Conservation (phyloP, 2,329 filamentous ascomycete genomes). For the Monosporascus sp. region DNA sequence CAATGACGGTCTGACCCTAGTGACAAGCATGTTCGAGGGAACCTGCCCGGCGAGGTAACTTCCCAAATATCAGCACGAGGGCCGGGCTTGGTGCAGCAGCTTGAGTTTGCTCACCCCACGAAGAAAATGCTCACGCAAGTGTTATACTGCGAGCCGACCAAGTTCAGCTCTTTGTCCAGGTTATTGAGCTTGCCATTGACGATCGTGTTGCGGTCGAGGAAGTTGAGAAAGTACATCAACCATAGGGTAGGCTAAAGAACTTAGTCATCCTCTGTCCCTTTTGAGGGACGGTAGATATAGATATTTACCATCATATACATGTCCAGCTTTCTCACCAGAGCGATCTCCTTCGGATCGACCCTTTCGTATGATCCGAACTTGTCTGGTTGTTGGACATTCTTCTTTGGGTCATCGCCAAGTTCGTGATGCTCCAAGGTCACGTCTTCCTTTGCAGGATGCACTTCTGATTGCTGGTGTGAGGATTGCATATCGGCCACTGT, state of each 20-base stretch:
- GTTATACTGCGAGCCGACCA: constrained; percentile 34
- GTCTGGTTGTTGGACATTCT: constrained; percentile 16
- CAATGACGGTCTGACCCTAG: neutral
- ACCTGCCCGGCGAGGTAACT: constrained; percentile 2
- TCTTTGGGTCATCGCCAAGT: constrained; percentile 1
- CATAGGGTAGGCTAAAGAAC: constrained; percentile 26
- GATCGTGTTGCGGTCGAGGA: constrained; percentile 39
- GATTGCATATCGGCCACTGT: neutral
- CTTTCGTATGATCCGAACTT: constrained; percentile 29
- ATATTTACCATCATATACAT: constrained; percentile 26
- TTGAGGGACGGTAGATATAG: neutral
- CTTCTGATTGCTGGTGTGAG: neutral
- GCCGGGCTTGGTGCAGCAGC: neutral
- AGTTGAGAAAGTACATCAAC: constrained; percentile 27
- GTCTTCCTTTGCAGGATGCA: neutral
- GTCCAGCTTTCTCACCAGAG: constrained; percentile 31
- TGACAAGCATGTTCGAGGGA: constrained; percentile 7
- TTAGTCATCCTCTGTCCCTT: neutral
- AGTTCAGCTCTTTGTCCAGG: constrained; percentile 33
- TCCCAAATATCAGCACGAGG: constrained; percentile 3
- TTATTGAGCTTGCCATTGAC: constrained; percentile 38
- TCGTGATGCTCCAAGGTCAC: neutral
- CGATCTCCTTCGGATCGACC: constrained; percentile 30
- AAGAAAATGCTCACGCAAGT: constrained; percentile 27
- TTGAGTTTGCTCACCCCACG: constrained; percentile 12